Base-by-base conservation (phyloP, 176 grass and related monocot species). In the Musa troglodytarum region DNA sequence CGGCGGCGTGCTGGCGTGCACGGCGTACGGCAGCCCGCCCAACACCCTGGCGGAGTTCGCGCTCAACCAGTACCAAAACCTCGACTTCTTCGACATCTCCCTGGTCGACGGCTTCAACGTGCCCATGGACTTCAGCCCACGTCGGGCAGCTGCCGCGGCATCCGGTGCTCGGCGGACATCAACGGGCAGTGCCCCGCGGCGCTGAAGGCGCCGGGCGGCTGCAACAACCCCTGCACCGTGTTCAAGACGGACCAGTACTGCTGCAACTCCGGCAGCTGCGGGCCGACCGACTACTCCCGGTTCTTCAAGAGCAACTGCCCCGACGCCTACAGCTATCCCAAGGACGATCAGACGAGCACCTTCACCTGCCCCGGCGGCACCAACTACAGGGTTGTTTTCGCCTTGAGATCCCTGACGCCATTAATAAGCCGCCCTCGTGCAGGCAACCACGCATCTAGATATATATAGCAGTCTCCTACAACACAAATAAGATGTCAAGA, bases 101-200 rank as follows among this genome's bases (percentile, higher is more conserved):
- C 74, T 81, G 19, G 34, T 86, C 74, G 78, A 86, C 53, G 89
- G 89, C 1, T 92, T 74, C 83, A 92, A 92, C 81, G 89, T 84
- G 84, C 78, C 80, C 49, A 73, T 92, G 83, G 15, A 72, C 57
- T 84, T 92, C 72, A 1, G 85, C 1, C 86, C 2, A 77, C 16
- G 13, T 51, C 50, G 16, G 65, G 63, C 10, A 14, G 62, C 66
- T 49, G 65, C 89, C 56, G 69, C 20, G 86, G 83, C 9, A 19
- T n/a, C 22, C 65, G 19, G 24, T 79, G 77, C 65, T 1, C 52
- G 17, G 77, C 77, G 17, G 77, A 79, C 65, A 28, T 88, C 70
- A 69, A 75, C 8, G 11, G 58, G 53, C 25, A 80, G 72, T 88
- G 89, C 76, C 86, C 86, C 1, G 9, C 1, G 25, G 28, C 50